Base-by-base conservation (phyloP, 352 stramenopile genomes). In the Phytophthora palmivora region DNA sequence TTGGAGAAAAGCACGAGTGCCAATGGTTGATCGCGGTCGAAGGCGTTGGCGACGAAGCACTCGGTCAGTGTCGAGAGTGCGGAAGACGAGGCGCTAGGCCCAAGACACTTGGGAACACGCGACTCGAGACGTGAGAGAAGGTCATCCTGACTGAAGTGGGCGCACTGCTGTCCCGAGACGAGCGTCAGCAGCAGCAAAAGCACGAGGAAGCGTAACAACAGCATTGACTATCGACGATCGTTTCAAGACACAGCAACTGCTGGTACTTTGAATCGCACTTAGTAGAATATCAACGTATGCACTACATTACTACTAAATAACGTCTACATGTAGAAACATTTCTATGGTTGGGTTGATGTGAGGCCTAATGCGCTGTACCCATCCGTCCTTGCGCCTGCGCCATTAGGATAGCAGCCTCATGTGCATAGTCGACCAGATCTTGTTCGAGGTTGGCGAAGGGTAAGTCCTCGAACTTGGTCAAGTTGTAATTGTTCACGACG, bases 1-100 rank as follows among this genome's bases (percentile, higher is more conserved):
- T 84, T 83, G 16, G 79, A 87, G 58, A 91, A 82, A 6, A 74
- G 39, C 33, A 78, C 67, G 18, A 91, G 61, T 32, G 82, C 76
- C 50, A 91, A 63, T 4, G 82, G 82, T 22, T 73, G 63, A 18
- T 68, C 65, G 10, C 62, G 67, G 63, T 88, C 78, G 34, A 85
- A 87, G 48, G 89, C 82, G 39, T 88, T 89, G 24, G 69, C 47
- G 24, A 64, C 46, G 24, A 91, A 76, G 21, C 59, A 66, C 42
- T 86, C 74, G 8, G 67, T 75, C 24, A 91, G 70, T 14, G 49
- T 63, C 12, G 79, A 73, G 3, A 86, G 56, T 33, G 65, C 53
- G 12, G 51, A 48, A 21, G 58, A 22, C 18, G 70, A 67, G 12
- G 54, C 41, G 8, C 66, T 53, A 19, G 61, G 65, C 37, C 73